These are phyloP conservation scores for Salix caprea DNA, from an alignment of 345 rosid species.

Conservation along the genomic window DNA sequence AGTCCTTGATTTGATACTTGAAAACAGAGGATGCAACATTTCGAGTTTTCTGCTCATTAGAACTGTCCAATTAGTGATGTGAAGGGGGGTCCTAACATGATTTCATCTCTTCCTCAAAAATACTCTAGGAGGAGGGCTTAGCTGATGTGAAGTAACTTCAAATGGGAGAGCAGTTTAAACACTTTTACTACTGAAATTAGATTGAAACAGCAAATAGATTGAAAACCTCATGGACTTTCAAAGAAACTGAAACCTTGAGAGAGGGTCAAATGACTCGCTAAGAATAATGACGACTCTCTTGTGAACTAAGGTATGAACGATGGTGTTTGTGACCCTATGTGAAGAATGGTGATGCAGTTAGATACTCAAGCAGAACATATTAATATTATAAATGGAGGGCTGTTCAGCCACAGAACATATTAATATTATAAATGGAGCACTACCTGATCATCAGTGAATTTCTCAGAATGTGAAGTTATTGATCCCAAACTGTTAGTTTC, in stretches of 20 bases:
- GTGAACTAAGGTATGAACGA: neutral
- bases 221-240: neutral
- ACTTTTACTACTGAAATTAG: neutral
- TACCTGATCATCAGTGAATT: conserved; percentile 73
- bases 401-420: neutral
- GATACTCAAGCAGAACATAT: neutral
- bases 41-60: neutral
- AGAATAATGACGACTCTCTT: neutral
- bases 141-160: neutral
- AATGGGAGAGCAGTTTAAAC: neutral
- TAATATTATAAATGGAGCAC: neutral
- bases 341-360: neutral
- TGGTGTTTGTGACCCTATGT: neutral
- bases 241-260: neutral
- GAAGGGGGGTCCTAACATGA: neutral
- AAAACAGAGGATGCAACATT: neutral
- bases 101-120: neutral
- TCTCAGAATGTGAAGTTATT: conserved; percentile 63
- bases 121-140: neutral
- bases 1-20: neutral
- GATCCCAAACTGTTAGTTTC: conserved; percentile 73
- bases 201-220: neutral
- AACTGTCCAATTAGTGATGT: neutral
- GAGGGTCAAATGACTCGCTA: neutral
- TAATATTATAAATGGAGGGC: neutral